Evolutionary conservation across 805 yeast genomes (phyloP), one percentile per base, ranked within the genome.

Genomic region (Hanseniaspora occidentalis): DNA sequence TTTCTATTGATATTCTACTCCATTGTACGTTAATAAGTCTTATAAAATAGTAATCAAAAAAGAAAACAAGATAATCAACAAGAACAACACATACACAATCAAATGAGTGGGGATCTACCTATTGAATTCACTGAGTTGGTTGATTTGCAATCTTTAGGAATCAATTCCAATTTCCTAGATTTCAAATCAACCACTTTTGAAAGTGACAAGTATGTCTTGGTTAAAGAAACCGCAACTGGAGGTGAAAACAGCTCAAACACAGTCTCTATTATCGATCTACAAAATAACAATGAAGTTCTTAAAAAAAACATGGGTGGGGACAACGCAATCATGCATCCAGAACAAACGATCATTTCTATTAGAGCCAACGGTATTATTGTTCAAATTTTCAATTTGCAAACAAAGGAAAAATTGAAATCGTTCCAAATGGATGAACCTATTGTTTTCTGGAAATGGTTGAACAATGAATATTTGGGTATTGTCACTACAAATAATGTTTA

Each of bases 271-370:
- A 75, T 92, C 47, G 94, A 92, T 57, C 70, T 92, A 54, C 70
- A 75, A 48, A 77, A 83, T 57, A 77, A 77, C 66, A 84, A 84
- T 62, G 73, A 75, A 51, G 76, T 88, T 45, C 80, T 83, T 18
- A 78, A 94, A 57, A 89, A 92, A 64, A 82, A 84, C 60, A 92
- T 92, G 95, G 73, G 84, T 42, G 99, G 98, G 35, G 99, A 92
- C 64, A 83, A 86, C 47, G 97, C 96, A 38, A 92, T 92, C 57
- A 79, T 92, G 92, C 94, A 86, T 62, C 97, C 98, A 25, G 56
- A 65, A n/a, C 77, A 80, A 60, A 77, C 81, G 62, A 85, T 88
- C 47, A 86, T 92, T 52, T 85, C 96, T 13, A 75, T 92, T 49
- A 76, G 97, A 57, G 97, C 97, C 34, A 92, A 86, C 56, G 96